phyloP scores from a whole-genome alignment of 2,329 filamentous ascomycete genomes.

The Fusarium dimerum region DNA sequence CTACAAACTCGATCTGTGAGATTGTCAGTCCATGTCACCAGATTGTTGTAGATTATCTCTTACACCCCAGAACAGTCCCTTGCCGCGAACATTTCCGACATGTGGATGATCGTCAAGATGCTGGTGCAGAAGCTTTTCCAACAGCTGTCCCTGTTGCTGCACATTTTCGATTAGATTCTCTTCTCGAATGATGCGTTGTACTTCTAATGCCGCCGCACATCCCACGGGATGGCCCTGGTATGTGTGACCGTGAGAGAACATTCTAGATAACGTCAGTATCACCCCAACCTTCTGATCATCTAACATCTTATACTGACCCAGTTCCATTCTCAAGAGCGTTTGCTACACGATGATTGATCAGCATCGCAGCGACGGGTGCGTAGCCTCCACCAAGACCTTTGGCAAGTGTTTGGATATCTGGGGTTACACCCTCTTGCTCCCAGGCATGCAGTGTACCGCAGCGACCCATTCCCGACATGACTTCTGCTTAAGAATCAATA shows the following conservation, averaged over 20 bases:
- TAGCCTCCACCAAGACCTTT: conserved; percentile 57
- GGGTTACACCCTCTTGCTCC: conserved; percentile 56
- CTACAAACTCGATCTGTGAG: too few relatives aligned
- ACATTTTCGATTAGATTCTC: conserved; percentile 26
- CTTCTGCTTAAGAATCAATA: conserved; percentile 31
- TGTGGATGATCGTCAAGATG: conserved; percentile 26
- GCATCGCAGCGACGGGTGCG: conserved; percentile 14
- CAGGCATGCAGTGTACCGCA: conserved; percentile 63
- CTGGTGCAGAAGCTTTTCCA: conserved; percentile 19
- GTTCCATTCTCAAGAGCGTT: conserved; percentile 11
- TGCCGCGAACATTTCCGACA: conserved; percentile 33
- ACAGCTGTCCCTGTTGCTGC: conserved; percentile 6
- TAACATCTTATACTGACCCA: background rate
- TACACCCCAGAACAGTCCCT: conserved; percentile 33
- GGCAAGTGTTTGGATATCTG: conserved; percentile 66
- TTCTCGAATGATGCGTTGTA: conserved; percentile 28
- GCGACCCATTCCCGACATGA: conserved; percentile 71
- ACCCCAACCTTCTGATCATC: too few relatives aligned
- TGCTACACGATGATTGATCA: conserved; percentile 10
- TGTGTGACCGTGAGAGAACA: conserved; percentile 12
- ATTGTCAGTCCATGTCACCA: too few relatives aligned
- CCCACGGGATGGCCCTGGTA: conserved; percentile 28
- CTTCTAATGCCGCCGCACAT: conserved; percentile 30
- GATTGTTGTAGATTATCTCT: too few relatives aligned
- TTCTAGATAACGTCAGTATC: background rate